Evolutionary conservation across 2,329 filamentous ascomycete genomes (phyloP), one percentile per base, ranked within the genome.

Genomic region (Pleoardoris graminearum): DNA sequence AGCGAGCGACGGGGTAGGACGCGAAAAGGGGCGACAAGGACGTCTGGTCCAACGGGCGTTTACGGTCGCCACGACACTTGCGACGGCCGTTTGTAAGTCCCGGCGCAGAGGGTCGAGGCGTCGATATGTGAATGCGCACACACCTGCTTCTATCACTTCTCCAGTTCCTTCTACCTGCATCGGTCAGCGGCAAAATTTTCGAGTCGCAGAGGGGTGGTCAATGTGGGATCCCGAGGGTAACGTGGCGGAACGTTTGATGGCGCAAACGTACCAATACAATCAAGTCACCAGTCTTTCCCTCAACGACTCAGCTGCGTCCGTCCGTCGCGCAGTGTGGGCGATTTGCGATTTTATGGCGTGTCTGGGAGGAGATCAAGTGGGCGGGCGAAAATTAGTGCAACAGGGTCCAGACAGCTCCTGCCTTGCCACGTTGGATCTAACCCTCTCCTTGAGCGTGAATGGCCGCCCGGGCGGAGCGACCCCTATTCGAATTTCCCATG

Each of bases 261-360:
- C 37, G 62, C 57, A 51, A 38, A 69, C 68, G 30, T 68, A 71
- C 69, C 44, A n/a, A 57, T 60, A 61, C 64, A 56, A 46, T 52
- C 38, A 23, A 61, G 50, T 66, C 70, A 69, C 68, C 71, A 68
- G 54, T 61, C 69, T 70, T 70, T 72, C 72, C 72, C 71, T 73
- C 73, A 68, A 69, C 72, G 54, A 69, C 70, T 62, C 70, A 66
- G 65, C 70, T 70, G 62, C 71, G 61, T 65, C 71, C 70, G 60
- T 72, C 71, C 69, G 71, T 68, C 69, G 57, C 58, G 33, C 54
- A 50, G 54, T 51, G 47, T 52, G 50, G 52, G 38, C 50, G 58
- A 57, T 60, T 52, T 57, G 57, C 32, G 35, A 58, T 55, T 60
- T 59, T 59, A 60, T 59, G 57, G 44, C 48, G 59, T 46, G 33